A percentile compares a stretch with the other conserved stretches of the same genome.
Conservation (phyloP, 257 asterid species). For the Eucommia ulmoides region DNA sequence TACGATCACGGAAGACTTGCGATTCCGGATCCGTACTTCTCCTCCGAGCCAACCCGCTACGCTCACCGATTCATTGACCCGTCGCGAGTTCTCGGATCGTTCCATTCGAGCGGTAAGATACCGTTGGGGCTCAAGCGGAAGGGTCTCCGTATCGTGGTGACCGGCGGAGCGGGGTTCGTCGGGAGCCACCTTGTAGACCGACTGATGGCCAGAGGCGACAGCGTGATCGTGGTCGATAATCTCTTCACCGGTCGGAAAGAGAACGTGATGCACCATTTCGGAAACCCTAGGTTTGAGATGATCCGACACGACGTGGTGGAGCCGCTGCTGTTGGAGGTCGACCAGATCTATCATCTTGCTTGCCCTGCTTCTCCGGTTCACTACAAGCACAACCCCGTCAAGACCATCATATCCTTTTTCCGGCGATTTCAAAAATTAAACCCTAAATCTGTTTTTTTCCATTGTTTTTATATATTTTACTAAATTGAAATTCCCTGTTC, state of each 20-base stretch:
- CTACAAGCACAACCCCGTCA: slow-evolving; percentile 93
- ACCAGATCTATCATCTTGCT: slow-evolving; percentile 97
- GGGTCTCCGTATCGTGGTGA: slow-evolving; percentile 71
- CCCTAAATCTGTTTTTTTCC: too few species aligned
- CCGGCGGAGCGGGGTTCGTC: slow-evolving; percentile 58
- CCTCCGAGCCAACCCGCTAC: slow-evolving; percentile 3
- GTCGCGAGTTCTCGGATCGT: slow-evolving; percentile 40
- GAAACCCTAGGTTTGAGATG: slow-evolving; percentile 77
- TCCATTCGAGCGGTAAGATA: slow-evolving; percentile 18
- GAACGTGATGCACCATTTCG: slow-evolving; percentile 80
- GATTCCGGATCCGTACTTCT: slow-evolving; percentile 17
- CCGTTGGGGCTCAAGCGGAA: slow-evolving; percentile 51
- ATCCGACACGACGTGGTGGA: slow-evolving; percentile 98
- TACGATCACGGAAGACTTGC: slow-evolving; percentile 3
- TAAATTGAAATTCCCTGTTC: too few species aligned
- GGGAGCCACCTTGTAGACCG: slow-evolving; percentile 69
- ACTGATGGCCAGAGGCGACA: slow-evolving; percentile 69
- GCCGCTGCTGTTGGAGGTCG: slow-evolving; percentile 79
- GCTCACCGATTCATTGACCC: slow-evolving; percentile 17
- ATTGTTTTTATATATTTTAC: too few species aligned
- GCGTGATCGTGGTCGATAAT: slow-evolving; percentile 90
- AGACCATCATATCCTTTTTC: slow-evolving; percentile 81
- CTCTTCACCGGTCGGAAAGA: slow-evolving; percentile 92
- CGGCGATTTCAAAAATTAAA: too few species aligned
- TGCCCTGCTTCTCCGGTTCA: slow-evolving; percentile 99